Conservation (phyloP, 192 early-diverging fungal genomes). For the Mortierella hygrophila region DNA sequence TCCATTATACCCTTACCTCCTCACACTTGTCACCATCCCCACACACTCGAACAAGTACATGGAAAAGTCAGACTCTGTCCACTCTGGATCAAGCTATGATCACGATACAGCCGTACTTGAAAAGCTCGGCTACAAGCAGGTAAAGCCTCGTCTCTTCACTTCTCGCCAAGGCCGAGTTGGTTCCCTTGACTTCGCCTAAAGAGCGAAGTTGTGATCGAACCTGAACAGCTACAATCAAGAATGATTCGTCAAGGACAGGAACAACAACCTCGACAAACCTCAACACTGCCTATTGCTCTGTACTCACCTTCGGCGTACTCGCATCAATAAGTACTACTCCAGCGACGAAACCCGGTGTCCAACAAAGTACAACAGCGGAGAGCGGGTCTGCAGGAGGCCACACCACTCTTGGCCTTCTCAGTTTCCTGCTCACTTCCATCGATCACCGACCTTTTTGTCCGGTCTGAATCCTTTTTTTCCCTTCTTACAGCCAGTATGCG, state of each 20-base stretch:
- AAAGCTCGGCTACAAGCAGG: conserved; percentile 62
- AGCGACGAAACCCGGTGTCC: too few species aligned
- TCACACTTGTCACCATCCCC: neutral
- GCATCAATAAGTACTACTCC: too few species aligned
- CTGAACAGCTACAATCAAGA: too few species aligned
- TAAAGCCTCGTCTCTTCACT: neutral
- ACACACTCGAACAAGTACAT: conserved; percentile 11
- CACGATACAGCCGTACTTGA: conserved; percentile 54
- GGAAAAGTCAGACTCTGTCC: conserved; percentile 26
- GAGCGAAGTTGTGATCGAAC: too few species aligned
- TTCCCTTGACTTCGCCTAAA: neutral
- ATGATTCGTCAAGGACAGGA: too few species aligned
- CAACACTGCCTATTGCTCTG: too few species aligned
- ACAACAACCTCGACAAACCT: too few species aligned
- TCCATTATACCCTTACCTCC: neutral
- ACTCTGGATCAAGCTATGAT: conserved; percentile 43
- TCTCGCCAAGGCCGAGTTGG: neutral
- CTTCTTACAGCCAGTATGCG: neutral
- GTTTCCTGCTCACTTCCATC: neutral
- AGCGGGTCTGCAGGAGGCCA: too few species aligned
- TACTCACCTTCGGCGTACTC: too few species aligned
- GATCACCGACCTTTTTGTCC: neutral
- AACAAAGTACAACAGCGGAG: too few species aligned
- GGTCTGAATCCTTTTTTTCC: neutral
- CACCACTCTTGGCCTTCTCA: neutral